Percentiles rank a stretch among this genome's conserved stretches.
These are phyloP conservation scores for Ophiosphaerella korrae DNA, from an alignment of 2,329 filamentous ascomycete species.

Conservation along the genomic window DNA sequence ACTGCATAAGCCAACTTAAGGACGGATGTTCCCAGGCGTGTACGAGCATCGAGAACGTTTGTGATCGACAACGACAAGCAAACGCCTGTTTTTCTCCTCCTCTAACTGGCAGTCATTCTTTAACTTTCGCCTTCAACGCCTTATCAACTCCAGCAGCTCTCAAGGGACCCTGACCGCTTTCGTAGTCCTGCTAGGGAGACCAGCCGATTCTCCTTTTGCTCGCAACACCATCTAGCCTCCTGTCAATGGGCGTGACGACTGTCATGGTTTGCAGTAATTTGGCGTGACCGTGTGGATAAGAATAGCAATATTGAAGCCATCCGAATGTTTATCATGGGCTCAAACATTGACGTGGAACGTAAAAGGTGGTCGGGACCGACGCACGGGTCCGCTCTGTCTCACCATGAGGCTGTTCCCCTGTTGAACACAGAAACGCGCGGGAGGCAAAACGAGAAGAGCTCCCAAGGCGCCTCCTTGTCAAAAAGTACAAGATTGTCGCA, in stretches of 20 bases:
- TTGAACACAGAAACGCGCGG: slow-evolving; percentile 16
- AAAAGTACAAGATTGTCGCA: slow-evolving; percentile 18
- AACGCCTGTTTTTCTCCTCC: slow-evolving; percentile 4
- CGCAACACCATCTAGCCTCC: too few relatives aligned
- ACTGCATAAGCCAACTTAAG: slow-evolving; percentile 29
- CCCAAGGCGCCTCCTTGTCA: slow-evolving; percentile 20
- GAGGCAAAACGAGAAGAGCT: slow-evolving; percentile 26
- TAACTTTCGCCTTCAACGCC: slow-evolving; percentile 3
- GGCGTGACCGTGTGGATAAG: slow-evolving; percentile 17
- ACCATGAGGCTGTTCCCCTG: slow-evolving; percentile 33
- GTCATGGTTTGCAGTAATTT: slow-evolving; percentile 28
- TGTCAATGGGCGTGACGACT: background rate
- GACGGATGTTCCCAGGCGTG: slow-evolving; percentile 26
- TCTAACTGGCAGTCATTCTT: slow-evolving; percentile 32
- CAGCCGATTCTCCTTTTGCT: too few relatives aligned
- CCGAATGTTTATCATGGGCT: slow-evolving; percentile 21
- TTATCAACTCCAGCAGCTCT: slow-evolving; percentile 1
- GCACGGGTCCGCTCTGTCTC: slow-evolving; percentile 33
- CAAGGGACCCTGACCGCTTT: too few relatives aligned
- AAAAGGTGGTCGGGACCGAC: slow-evolving; percentile 28
- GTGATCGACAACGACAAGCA: slow-evolving; percentile 29
- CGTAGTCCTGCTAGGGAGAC: slow-evolving; percentile 23
- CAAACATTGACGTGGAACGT: slow-evolving; percentile 15
- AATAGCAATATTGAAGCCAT: slow-evolving; percentile 17
- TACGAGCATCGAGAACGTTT: slow-evolving; percentile 21